These are phyloP conservation scores for Mycena filopes DNA, from an alignment of 768 basidiomycete species.

Conservation along the genomic window DNA sequence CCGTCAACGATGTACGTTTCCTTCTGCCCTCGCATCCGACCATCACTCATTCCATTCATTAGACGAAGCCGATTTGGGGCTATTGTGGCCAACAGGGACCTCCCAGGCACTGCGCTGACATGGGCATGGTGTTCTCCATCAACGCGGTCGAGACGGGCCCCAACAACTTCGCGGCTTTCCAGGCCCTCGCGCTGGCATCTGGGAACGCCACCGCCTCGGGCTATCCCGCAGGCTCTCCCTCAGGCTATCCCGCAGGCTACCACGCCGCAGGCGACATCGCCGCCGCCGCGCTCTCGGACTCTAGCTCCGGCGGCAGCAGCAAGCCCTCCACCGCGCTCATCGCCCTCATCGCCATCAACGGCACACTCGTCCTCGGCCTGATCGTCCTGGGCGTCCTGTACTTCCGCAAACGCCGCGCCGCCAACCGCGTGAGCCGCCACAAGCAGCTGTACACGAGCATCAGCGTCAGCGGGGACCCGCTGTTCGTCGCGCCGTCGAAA, in stretches of 20 bases:
- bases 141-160: constrained; percentile 46
- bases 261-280: constrained; percentile 1
- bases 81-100: constrained; percentile 52
- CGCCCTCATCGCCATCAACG: constrained; percentile 40
- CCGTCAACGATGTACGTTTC: constrained; percentile 51
- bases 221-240: background rate
- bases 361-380: constrained; percentile 32
- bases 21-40: too few species aligned
- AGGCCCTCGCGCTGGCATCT: background rate
- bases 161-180: constrained; percentile 54
- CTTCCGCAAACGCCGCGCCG: constrained; percentile 28
- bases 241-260: too few species aligned
- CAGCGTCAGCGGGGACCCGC: constrained; percentile 21
- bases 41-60: background rate
- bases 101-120: constrained; percentile 45
- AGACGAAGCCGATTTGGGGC: constrained; percentile 48
- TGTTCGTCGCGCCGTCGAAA: constrained; percentile 29
- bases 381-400: constrained; percentile 23
- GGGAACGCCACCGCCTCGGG: background rate
- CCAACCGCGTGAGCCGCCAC: constrained; percentile 7
- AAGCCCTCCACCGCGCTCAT: constrained; percentile 33
- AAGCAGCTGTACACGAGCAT: constrained; percentile 29
- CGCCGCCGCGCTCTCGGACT: constrained; percentile 20
- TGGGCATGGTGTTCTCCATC: constrained; percentile 60
- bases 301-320: constrained; percentile 38